Percentiles rank a stretch among this genome's conserved stretches.
Conservation (phyloP, 345 rosid genomes). For the Mallotus nudiflorus region DNA sequence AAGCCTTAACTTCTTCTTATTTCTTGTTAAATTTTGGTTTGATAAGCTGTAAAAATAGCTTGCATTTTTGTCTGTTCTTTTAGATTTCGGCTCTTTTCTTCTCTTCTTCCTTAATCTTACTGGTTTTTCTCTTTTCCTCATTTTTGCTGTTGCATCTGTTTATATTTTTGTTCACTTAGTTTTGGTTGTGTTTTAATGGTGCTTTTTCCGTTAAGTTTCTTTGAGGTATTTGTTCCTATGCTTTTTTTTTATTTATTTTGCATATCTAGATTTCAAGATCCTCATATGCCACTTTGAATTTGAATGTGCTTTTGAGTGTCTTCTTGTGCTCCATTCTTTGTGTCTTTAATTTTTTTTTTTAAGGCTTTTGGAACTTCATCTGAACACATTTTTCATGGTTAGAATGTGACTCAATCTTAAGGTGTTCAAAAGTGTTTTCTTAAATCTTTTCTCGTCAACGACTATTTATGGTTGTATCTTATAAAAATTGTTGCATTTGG, state of each 20-base stretch:
- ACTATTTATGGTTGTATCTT: conserved; percentile 8
- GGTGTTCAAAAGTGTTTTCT: not conserved
- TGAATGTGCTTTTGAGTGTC: conserved; percentile 2
- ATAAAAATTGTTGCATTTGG: conserved; percentile 28
- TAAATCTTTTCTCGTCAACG: conserved; percentile 1
- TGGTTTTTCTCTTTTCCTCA: conserved; percentile 15
- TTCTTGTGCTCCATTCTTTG: conserved; percentile 21
- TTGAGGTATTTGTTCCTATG: conserved; percentile 6
- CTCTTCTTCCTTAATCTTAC: conserved; percentile 13
- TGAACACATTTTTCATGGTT: conserved; percentile 14
- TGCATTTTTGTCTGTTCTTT: conserved; percentile 41
- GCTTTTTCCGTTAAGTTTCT: too few relatives aligned
- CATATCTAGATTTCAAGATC: conserved; percentile 6
- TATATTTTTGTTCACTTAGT: conserved; percentile 5
- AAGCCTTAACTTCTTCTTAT: conserved; percentile 45
- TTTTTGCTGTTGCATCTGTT: conserved; percentile 4
- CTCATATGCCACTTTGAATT: conserved; percentile 2
- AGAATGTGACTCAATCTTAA: not conserved
- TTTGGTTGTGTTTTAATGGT: conserved; percentile 14
- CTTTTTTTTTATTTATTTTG: not conserved
- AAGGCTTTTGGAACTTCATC: conserved; percentile 14
- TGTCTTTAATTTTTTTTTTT: too few relatives aligned
- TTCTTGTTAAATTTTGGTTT: conserved; percentile 35
- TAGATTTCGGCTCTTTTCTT: conserved; percentile 28
- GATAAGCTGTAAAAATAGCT: conserved; percentile 53